These are phyloP conservation scores for Brassica balearica DNA, from an alignment of 441 rosid genomes.

Conservation along the genomic window DNA sequence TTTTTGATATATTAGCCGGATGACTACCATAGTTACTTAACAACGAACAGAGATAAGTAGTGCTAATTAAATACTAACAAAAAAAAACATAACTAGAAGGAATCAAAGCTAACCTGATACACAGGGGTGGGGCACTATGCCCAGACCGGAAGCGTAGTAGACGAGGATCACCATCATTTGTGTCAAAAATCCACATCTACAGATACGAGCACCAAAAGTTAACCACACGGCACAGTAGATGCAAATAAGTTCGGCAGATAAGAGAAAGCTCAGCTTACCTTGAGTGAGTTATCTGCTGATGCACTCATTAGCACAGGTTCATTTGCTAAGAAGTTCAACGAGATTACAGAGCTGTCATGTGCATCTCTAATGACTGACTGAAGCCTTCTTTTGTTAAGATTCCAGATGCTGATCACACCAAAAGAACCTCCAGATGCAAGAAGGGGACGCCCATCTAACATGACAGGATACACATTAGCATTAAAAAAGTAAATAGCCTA, in stretches of 20 bases:
- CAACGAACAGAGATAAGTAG: slow-evolving; percentile 6
- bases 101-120: slow-evolving; percentile 69
- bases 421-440: slow-evolving; percentile 94
- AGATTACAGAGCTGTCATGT: slow-evolving; percentile 81
- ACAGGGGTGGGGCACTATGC: slow-evolving; percentile 97
- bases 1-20: background rate
- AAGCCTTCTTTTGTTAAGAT: slow-evolving; percentile 90
- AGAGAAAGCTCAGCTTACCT: slow-evolving; percentile 56
- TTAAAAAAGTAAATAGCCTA: background rate
- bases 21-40: slow-evolving; percentile 17
- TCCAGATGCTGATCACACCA: slow-evolving; percentile 98
- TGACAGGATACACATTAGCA: slow-evolving; percentile 26
- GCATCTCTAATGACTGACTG: slow-evolving; percentile 93
- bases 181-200: slow-evolving; percentile 98
- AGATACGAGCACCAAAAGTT: slow-evolving; percentile 1
- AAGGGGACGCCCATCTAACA: slow-evolving; percentile 91
- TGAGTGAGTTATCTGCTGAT: slow-evolving; percentile 90
- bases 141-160: slow-evolving; percentile 96
- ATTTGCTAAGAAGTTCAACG: slow-evolving; percentile 90
- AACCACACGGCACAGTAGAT: slow-evolving; percentile 17
- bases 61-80: slow-evolving; percentile 6
- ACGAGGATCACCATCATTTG: slow-evolving; percentile 96
- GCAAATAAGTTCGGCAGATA: background rate
- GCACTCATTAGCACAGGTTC: slow-evolving; percentile 98
- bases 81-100: background rate